Base-by-base conservation (phyloP, 2,329 filamentous ascomycete species). In the Fulvia fulva region DNA sequence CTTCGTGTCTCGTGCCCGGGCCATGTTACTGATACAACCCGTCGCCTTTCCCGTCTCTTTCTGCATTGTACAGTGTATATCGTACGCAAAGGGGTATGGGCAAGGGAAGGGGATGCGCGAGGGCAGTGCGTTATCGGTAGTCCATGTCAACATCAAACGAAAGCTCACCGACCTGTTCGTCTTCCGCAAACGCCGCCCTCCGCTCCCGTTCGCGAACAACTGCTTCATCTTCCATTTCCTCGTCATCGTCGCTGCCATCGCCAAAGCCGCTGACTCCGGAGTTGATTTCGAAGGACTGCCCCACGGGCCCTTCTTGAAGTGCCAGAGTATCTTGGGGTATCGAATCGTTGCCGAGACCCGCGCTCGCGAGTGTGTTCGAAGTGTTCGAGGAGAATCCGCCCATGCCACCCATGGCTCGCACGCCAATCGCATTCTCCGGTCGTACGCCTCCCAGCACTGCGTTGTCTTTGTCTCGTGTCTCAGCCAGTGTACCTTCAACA, bases 361-460 rank as follows among this genome's bases (percentile, higher is more conserved):
- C 91, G 63, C 91, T 90, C 8, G 90, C 87, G 32, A 96, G 83
- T 3, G 87, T 89, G 51, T 65, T 70, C n/a, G 65, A 64, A 19
- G 66, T 67, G 61, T 70, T 72, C 37, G 68, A 70, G 55, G 82
- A 81, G 60, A 86, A 85, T 51, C 68, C 65, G n/a, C 65, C 67
- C 32, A 53, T 65, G 16, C 66, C 61, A 47, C 67, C 67, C 47
- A 68, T 64, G n/a, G 66, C 59, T 56, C 92, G 84, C 68, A 91
- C 89, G 44, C 87, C 90, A 67, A 96, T 84, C 22, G 89, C 89
- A 73, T 95, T 88, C 66, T 97, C 94, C 0, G 94, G 94, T 60
- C 94, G 85, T 11, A 97, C 92, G 5, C 94, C 94, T 49, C 94
- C 94, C 5, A 99, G 86, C 54, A 97, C 96, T n/a, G 94, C 94